These are phyloP conservation scores for Diaporthe citri DNA, from an alignment of 2,329 filamentous ascomycete genomes.

Conservation along the genomic window DNA sequence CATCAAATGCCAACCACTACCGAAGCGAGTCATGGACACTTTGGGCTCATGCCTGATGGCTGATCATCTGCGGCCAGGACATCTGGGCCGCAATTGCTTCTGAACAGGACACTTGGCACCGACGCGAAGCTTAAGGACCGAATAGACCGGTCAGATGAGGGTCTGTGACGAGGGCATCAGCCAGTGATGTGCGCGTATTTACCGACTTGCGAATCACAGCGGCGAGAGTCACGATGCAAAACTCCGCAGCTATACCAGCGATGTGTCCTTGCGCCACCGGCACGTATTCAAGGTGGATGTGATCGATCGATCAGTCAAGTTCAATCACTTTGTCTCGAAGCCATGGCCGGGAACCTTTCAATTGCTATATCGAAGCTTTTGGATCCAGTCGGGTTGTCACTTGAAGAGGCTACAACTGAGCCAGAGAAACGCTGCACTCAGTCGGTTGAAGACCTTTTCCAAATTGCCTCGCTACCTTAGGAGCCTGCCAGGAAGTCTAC, in stretches of 20 bases:
- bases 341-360: too few relatives aligned
- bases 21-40: background rate
- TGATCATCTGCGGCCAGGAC: background rate
- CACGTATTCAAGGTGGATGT: too few relatives aligned
- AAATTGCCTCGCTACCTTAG: too few relatives aligned
- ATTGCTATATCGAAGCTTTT: too few relatives aligned
- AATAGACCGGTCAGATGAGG: background rate
- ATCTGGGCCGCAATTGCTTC: background rate
- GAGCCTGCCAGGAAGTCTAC: too few relatives aligned
- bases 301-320: too few relatives aligned
- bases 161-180: background rate
- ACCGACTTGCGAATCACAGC: slow-evolving; percentile 8
- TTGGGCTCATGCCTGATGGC: background rate
- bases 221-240: background rate
- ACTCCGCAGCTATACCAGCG: slow-evolving; percentile 17
- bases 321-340: too few relatives aligned
- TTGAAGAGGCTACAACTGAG: too few relatives aligned
- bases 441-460: too few relatives aligned
- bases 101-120: background rate
- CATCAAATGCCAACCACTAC: background rate
- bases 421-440: too few relatives aligned
- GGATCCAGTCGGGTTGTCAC: too few relatives aligned
- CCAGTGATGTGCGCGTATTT: slow-evolving; percentile 34
- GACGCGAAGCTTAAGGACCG: background rate
- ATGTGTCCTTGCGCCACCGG: slow-evolving; percentile 2